Evolutionary conservation across 768 basidiomycete genomes (phyloP), one percentile per base, ranked within the genome.

Genomic region (Russula virescens): DNA sequence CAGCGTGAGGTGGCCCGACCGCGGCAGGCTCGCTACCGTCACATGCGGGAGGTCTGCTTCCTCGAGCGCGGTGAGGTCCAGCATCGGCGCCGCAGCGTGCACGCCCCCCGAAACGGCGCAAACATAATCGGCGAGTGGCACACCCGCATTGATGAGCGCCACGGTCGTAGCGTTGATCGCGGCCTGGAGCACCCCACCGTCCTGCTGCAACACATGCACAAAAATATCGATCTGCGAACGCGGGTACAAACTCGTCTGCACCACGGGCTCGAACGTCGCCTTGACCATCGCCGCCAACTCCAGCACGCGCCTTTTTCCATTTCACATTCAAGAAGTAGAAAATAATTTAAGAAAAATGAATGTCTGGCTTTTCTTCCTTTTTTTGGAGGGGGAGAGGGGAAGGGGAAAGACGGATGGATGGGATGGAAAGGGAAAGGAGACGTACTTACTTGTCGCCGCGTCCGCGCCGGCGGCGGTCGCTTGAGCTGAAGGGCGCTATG

Each of bases 91-190:
- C 0, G 87, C 83, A 23, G 87, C 85, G 72, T 95, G 88, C 46
- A 94, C 88, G 9, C 94, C 95, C 48, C 91, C 87, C 2, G 91
- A 87, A 55, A 97, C 81, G 8, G 95, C 91, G 62, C 91, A 92
- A 58, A 97, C 86, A 71, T 96, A 94, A 76, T 98, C 95, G 55
- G 85, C 74, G 68, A 98, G 79, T 0, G 97, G 90, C 25, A 99
- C 88, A 1, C 97, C 97, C 6, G 95, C 94, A 55, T 83, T 86
- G 68, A 91, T 83, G 34, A 99, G 83, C 0, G 96, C 94, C 46
- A 99, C 82, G 7, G 94, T 97, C 4, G 94, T 94, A 38, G 88
- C 95, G 71, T 98, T 99, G 70, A 99, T 91, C 67, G 92, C 89
- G 6, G 95, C 86, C 60, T 91, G 89, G 25, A 98, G 81, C 46